Evolutionary conservation across 2,329 filamentous ascomycete genomes (phyloP), one percentile per base, ranked within the genome.

Genomic region (Aplosporella prunicola): DNA sequence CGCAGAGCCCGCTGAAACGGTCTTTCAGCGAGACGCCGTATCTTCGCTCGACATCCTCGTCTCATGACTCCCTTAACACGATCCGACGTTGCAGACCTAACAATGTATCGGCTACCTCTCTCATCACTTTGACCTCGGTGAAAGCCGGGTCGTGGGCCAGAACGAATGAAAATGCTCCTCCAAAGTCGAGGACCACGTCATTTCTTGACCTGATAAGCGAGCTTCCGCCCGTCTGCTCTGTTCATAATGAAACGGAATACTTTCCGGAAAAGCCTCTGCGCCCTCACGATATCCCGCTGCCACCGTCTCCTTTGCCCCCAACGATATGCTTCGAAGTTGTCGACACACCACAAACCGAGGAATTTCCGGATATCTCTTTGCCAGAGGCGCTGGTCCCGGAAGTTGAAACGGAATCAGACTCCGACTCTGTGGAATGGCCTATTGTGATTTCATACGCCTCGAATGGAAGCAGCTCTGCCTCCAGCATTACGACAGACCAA

Each of bases 1-100:
- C 58, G 11, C 53, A 56, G 30, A 61, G 55, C 41, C 58, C 60
- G 8, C 50, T 62, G 45, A 61, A 63, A 47, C 57, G 57, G 36
- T 60, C 59, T 39, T 62, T 63, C 49, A 60, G 56, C 47, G 58
- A 63, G 45, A 57, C 53, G 35, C 56, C 55, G 25, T 59, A 55
- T 47, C 47, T 58, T 30, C 50, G 48, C 27, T 49, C 57, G 32
- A 52, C 48, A 43, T 58, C 60, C 11, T 39, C 55, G 9, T 40
- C 38, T 15, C 25, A 17, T 29, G 32, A 35, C 8, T 40, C 38
- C 13, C 16, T 30, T 32, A 40, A 40, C 17, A 40, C 38, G 18
- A 32, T 40, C 15, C 38, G 32, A 15, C 38, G 38, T 40, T 35
- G 38, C 35, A 40, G 16, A 40, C 31, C 32, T 25, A 29, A n/a